Evolutionary conservation across 2,329 filamentous ascomycete species (phyloP).

Genomic region (Fusarium setosum): DNA sequence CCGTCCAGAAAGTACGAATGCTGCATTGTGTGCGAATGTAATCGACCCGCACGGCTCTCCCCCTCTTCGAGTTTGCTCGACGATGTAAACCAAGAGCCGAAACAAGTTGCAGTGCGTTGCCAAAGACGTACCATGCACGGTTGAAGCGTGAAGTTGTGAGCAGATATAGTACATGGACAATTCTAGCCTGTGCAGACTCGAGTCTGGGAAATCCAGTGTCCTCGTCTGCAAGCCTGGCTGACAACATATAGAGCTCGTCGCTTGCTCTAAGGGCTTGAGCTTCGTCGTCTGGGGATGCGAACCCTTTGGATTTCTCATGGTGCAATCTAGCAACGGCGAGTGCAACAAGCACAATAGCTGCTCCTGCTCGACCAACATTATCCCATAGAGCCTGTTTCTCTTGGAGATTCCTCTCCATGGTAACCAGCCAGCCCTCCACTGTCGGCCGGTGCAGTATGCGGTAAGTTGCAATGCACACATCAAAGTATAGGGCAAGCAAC

Average conservation of each 20-base stretch:
- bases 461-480: conserved; percentile 70
- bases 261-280: conserved; percentile 43
- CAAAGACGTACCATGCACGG: conserved; percentile 70
- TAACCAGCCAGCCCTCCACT: conserved; percentile 59
- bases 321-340: conserved; percentile 61
- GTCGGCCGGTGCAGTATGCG: conserved; percentile 67
- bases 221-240: conserved; percentile 54
- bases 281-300: conserved; percentile 39
- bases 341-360: conserved; percentile 59
- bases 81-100: conserved; percentile 55
- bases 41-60: conserved; percentile 42
- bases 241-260: conserved; percentile 56
- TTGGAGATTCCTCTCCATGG: conserved; percentile 52
- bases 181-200: conserved; percentile 67
- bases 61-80: conserved; percentile 33
- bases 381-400: conserved; percentile 51
- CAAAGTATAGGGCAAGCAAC: conserved; percentile 66
- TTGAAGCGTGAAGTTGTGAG: conserved; percentile 69
- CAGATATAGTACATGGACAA: conserved; percentile 69
- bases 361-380: conserved; percentile 55
- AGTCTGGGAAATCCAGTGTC: conserved; percentile 65
- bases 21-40: conserved; percentile 63
- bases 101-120: conserved; percentile 64
- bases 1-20: conserved; percentile 70
- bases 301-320: conserved; percentile 51